Evolutionary conservation across 208 protist species (phyloP).

Genomic region (Leishmania arabica): DNA sequence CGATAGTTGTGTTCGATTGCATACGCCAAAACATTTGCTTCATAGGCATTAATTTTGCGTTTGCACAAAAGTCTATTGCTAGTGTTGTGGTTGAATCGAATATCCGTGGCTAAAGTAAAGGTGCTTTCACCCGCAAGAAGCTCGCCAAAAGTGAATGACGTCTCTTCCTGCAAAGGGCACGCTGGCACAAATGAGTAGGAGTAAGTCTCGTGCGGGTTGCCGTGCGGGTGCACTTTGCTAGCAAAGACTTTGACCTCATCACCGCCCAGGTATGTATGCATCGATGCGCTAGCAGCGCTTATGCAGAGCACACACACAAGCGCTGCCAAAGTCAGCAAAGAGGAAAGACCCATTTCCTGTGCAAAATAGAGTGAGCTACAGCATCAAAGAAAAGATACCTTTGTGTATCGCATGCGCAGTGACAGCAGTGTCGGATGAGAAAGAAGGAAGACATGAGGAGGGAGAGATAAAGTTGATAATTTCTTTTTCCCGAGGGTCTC

Average conservation of each 20-base stretch:
- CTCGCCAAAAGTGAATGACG: conserved; percentile 73
- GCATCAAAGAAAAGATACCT: neutral
- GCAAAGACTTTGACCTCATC: conserved; percentile 22
- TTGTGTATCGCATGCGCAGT: neutral
- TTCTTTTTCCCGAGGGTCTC: neutral
- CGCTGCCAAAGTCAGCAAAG: neutral
- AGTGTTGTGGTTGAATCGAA: conserved; percentile 47
- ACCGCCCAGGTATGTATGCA: neutral
- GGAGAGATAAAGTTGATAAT: neutral
- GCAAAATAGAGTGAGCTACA: neutral
- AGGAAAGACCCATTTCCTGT: neutral
- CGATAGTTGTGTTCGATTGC: conserved; percentile 45
- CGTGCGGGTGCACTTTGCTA: conserved; percentile 18
- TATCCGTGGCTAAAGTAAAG: conserved; percentile 42
- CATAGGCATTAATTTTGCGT: conserved; percentile 15
- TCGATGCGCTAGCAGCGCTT: neutral
- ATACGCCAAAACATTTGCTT: conserved; percentile 20
- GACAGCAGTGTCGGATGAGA: neutral
- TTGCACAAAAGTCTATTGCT: conserved; percentile 37
- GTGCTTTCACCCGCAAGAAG: conserved; percentile 73
- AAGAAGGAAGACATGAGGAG: neutral
- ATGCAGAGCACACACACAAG: neutral
- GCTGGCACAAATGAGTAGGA: conserved; percentile 82
- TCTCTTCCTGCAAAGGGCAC: conserved; percentile 44
- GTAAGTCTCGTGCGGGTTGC: conserved; percentile 96